These are phyloP conservation scores for Leccinum ochraceum DNA, from an alignment of 768 basidiomycete genomes.

Conservation along the genomic window DNA sequence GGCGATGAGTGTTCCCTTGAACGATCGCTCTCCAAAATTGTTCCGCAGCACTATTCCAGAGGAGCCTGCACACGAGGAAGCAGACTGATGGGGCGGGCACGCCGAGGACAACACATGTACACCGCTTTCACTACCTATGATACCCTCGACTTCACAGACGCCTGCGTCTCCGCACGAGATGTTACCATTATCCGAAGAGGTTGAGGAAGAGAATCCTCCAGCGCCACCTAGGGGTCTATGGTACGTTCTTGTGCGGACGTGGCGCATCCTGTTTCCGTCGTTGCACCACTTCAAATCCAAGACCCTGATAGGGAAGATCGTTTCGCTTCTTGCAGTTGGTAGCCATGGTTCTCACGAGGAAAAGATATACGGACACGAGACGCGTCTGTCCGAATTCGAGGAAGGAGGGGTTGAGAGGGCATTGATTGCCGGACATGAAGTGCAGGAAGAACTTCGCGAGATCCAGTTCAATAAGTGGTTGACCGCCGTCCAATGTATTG, in stretches of 20 bases:
- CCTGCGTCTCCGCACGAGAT: slow-evolving; percentile 47
- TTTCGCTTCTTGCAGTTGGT: slow-evolving; percentile 71
- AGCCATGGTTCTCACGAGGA: slow-evolving; percentile 19
- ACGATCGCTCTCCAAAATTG: slow-evolving; percentile 46
- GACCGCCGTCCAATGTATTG: slow-evolving; percentile 77
- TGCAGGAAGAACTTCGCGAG: slow-evolving; percentile 68
- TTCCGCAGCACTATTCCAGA: slow-evolving; percentile 32
- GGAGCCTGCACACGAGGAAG: slow-evolving; percentile 17
- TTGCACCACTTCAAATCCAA: slow-evolving; percentile 73
- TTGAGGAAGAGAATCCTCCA: slow-evolving; percentile 43
- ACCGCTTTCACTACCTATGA: slow-evolving; percentile 30
- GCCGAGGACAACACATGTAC: slow-evolving; percentile 15
- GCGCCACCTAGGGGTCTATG: slow-evolving; percentile 41
- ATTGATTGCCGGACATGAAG: slow-evolving; percentile 72
- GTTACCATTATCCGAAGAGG: slow-evolving; percentile 41
- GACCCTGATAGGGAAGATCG: slow-evolving; percentile 67
- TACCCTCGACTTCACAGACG: slow-evolving; percentile 60
- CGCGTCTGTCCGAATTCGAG: slow-evolving; percentile 66
- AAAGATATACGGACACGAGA: slow-evolving; percentile 37
- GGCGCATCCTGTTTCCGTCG: slow-evolving; percentile 81
- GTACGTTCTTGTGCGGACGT: slow-evolving; percentile 41
- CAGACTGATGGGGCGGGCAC: slow-evolving; percentile 1
- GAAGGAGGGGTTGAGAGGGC: slow-evolving; percentile 74
- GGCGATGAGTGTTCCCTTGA: slow-evolving; percentile 49
- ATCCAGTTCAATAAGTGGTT: slow-evolving; percentile 78